phyloP scores from a whole-genome alignment of 1,284 basidiomycete species.

The Psilocybe mexicana region DNA sequence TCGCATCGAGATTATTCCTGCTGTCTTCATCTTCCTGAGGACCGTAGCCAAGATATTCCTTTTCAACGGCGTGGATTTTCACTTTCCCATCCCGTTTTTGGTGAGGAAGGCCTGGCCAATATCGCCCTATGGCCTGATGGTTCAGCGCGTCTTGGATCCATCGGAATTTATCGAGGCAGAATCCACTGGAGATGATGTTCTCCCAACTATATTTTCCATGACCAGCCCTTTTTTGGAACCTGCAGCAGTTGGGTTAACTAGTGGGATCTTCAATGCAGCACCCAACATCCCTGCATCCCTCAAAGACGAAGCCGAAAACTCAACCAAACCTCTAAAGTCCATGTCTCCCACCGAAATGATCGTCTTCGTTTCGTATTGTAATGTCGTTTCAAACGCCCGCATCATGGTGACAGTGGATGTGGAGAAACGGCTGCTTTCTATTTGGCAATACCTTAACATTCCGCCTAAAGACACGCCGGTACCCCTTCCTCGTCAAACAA shows the following conservation, averaged over 20 bases:
- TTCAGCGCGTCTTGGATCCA: constrained; percentile 74
- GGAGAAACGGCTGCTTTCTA: constrained; percentile 49
- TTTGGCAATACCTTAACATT: constrained; percentile 74
- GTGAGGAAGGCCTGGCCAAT: constrained; percentile 80
- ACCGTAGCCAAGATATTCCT: constrained; percentile 76
- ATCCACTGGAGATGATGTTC: constrained; percentile 56
- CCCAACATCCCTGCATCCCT: constrained; percentile 41
- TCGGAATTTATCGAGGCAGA: constrained; percentile 68
- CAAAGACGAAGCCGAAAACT: constrained; percentile 56
- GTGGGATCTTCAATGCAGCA: constrained; percentile 52
- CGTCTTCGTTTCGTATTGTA: constrained; percentile 56
- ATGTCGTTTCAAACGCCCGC: constrained; percentile 45
- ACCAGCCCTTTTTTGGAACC: constrained; percentile 78
- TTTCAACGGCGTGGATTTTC: constrained; percentile 73
- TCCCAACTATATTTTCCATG: constrained; percentile 79
- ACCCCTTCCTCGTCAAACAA: constrained; percentile 23
- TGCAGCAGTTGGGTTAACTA: constrained; percentile 63
- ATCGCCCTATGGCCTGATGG: constrained; percentile 70
- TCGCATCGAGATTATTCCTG: constrained; percentile 44
- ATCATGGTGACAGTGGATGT: constrained; percentile 59
- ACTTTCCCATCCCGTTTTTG: constrained; percentile 81
- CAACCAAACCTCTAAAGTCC: constrained; percentile 46
- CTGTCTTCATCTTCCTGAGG: constrained; percentile 78
- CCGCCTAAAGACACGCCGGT: constrained; percentile 54
- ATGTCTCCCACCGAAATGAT: constrained; percentile 63